Evolutionary conservation across 176 grass and related monocot species (phyloP).

Genomic region (Urochloa ruziziensis): DNA sequence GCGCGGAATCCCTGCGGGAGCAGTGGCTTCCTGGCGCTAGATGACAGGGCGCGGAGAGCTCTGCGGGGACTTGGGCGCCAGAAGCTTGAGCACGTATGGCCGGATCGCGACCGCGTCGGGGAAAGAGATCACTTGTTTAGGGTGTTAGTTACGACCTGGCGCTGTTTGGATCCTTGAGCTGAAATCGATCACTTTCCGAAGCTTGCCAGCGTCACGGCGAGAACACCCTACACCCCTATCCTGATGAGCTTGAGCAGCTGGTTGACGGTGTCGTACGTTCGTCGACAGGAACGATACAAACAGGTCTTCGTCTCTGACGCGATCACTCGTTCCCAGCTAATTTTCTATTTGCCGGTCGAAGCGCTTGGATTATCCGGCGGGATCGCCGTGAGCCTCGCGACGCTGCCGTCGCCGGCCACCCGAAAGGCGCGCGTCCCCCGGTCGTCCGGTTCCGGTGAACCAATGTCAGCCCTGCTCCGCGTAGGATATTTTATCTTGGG

Average conservation of each 20-base stretch:
- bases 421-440: not conserved
- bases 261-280: not conserved
- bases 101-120: not conserved
- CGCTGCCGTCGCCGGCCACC: constrained; percentile 21
- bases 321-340: not conserved
- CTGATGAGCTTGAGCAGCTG: not conserved
- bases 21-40: constrained; percentile 13
- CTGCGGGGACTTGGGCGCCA: not conserved
- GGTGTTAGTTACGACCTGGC: constrained; percentile 12
- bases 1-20: constrained; percentile 37
- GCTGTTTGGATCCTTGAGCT: constrained; percentile 9
- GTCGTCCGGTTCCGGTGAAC: constrained; percentile 30
- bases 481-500: not conserved
- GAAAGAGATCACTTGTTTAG: constrained; percentile 8
- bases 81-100: not conserved
- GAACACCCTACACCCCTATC: not conserved
- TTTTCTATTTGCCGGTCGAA: not conserved
- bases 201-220: constrained; percentile 9
- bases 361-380: not conserved
- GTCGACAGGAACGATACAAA: constrained; percentile 32
- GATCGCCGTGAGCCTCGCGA: not conserved
- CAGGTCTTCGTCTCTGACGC: constrained; percentile 23
- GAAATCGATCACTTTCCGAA: constrained; percentile 1
- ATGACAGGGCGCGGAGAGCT: not conserved
- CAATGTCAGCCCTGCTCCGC: not conserved